A percentile compares a stretch with the other conserved stretches of the same genome.
phyloP scores from a whole-genome alignment of 495 filamentous ascomycete species.

The Aspergillus sclerotiicarbonarius region DNA sequence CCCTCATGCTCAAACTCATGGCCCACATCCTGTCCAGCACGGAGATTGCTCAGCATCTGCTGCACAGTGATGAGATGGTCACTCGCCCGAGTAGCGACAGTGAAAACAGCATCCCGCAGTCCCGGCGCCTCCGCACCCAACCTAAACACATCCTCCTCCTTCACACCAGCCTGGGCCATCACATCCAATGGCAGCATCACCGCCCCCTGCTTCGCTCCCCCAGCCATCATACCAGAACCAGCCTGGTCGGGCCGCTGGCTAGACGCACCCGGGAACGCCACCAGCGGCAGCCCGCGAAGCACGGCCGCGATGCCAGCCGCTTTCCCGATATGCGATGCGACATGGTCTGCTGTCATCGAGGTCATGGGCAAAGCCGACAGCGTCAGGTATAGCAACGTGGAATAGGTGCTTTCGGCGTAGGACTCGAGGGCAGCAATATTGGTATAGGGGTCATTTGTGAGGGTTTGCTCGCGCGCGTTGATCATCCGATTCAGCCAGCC shows the following conservation, averaged over 20 bases:
- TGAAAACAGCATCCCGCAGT: constrained; percentile 84
- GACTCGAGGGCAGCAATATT: constrained; percentile 71
- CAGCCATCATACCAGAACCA: constrained; percentile 30
- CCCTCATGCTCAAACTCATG: constrained; percentile 84
- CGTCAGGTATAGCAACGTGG: constrained; percentile 86
- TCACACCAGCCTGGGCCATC: constrained; percentile 75
- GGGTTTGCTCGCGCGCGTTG: constrained; percentile 72
- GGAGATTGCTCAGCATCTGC: constrained; percentile 81
- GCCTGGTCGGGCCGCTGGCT: constrained; percentile 18
- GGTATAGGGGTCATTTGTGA: constrained; percentile 79
- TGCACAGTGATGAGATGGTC: constrained; percentile 93
- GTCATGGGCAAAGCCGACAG: constrained; percentile 71
- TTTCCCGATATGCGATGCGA: constrained; percentile 93
- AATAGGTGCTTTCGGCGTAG: constrained; percentile 93
- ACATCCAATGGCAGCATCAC: constrained; percentile 83
- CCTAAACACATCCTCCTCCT: constrained; percentile 85
- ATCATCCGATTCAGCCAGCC: constrained; percentile 81
- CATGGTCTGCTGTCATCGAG: constrained; percentile 83
- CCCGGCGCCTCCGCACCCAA: constrained; percentile 73
- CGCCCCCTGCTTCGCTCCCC: constrained; percentile 54
- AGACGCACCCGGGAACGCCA: constrained; percentile 62
- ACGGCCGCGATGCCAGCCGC: constrained; percentile 83
- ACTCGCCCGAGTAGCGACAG: constrained; percentile 86
- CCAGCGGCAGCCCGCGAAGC: constrained; percentile 75
- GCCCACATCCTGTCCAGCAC: constrained; percentile 66